phyloP scores from a whole-genome alignment of 23 red algal genomes.

The Gracilaria vermiculophylla region DNA sequence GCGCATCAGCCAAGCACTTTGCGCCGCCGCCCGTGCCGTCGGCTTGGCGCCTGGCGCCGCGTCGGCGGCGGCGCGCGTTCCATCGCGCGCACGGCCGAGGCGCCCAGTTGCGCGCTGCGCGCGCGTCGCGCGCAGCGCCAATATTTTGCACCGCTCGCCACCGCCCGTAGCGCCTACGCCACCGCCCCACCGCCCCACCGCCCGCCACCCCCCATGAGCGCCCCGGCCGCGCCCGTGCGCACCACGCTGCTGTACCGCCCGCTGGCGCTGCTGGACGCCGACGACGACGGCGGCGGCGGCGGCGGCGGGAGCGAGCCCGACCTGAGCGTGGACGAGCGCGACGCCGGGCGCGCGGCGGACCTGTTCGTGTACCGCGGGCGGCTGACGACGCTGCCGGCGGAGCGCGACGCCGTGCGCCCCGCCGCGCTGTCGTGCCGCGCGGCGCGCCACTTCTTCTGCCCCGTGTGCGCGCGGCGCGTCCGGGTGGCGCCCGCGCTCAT shows the following conservation, averaged over 20 bases:
- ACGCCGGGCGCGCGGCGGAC: neutral
- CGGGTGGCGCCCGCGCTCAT: neutral
- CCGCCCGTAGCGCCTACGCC: no score
- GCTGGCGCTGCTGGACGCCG: neutral
- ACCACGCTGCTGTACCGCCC: neutral
- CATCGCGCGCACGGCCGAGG: no score
- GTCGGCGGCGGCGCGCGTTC: no score
- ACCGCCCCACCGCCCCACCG: no score
- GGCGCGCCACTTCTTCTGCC: conserved; percentile 40
- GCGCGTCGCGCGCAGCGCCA: no score
- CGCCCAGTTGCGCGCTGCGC: no score
- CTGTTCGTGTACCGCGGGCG: neutral
- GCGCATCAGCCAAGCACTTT: no score
- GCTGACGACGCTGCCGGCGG: neutral
- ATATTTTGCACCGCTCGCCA: no score
- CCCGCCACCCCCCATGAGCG: neutral
- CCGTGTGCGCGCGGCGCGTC: conserved; percentile 4
- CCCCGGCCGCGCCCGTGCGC: neutral
- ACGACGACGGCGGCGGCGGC: neutral
- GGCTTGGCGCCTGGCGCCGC: no score
- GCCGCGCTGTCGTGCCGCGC: conserved; percentile 9
- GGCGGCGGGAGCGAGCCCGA: neutral
- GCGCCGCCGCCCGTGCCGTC: no score
- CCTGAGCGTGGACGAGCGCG: neutral
- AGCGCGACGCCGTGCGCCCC: neutral